These are phyloP conservation scores for Elongisporangium anandrum DNA, from an alignment of 352 stramenopile genomes.

Conservation along the genomic window DNA sequence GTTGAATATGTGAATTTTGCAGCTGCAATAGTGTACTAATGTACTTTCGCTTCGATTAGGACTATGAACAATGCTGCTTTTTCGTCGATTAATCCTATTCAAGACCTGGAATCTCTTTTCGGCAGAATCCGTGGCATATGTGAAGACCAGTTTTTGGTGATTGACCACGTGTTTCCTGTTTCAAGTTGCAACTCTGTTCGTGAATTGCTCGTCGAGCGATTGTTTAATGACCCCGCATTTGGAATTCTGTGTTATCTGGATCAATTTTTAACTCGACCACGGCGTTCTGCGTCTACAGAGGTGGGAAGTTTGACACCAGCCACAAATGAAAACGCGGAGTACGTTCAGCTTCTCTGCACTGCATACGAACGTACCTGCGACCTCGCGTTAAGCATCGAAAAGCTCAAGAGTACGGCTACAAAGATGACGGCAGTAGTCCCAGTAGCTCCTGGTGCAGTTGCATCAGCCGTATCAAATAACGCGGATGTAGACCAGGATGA, in stretches of 20 bases:
- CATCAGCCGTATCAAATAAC: background rate
- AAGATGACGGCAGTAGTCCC: slow-evolving; percentile 2
- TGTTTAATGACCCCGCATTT: slow-evolving; percentile 80
- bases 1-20: background rate
- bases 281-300: background rate
- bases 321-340: slow-evolving; percentile 34
- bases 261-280: slow-evolving; percentile 35
- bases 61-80: slow-evolving; percentile 11
- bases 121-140: slow-evolving; percentile 56
- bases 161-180: slow-evolving; percentile 54
- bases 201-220: slow-evolving; percentile 58
- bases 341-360: slow-evolving; percentile 53
- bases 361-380: slow-evolving; percentile 63
- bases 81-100: slow-evolving; percentile 46
- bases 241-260: slow-evolving; percentile 76
- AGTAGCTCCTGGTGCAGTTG: slow-evolving; percentile 1
- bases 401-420: slow-evolving; percentile 11
- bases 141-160: slow-evolving; percentile 64
- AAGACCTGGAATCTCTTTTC: slow-evolving; percentile 62
- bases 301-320: slow-evolving; percentile 1
- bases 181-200: slow-evolving; percentile 36
- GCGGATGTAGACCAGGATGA: slow-evolving; percentile 3
- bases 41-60: slow-evolving; percentile 4
- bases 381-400: slow-evolving; percentile 47
- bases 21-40: background rate